Evolutionary conservation across 2,329 filamentous ascomycete species (phyloP), one percentile per base, ranked within the genome.

Genomic region (Ceratocystis destructans): DNA sequence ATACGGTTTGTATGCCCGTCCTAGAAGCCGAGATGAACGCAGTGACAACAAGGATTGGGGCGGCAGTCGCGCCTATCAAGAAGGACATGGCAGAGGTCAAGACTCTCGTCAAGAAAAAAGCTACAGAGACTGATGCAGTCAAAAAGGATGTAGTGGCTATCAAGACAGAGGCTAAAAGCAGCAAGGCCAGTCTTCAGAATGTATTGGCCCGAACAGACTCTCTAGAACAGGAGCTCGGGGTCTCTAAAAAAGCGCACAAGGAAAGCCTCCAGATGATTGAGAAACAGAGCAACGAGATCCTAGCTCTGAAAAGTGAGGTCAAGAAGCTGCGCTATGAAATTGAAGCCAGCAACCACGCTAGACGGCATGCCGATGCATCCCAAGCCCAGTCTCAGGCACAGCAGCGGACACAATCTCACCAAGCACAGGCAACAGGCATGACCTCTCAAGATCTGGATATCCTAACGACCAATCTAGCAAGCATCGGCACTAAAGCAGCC

Each of bases 371-470:
- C 44, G 69, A 73, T 6, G 72, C 73, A 12, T 46, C 75, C 15
- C 70, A 70, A 1, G 69, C 71, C 22, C 69, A 74, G 12, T 71
- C 70, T n/a, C 67, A 71, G 64, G 66, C 65, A 61, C 68, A 66
- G 22, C 61, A 66, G 46, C 41, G 44, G 55, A 25, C 64, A 10
- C 45, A 67, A 44, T n/a, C 48, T 44, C 45, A 67, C 44, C 31
- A 65, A 61, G 68, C 8, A 41, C 31, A 65, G 46, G 68, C 7
- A 37, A 68, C 64, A n/a, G 55, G 64, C 25, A 44, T 65, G 4
- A 57, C n/a, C 17, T 68, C 72, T 5, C 72, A 70, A 59, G 76
- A 77, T 48, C 71, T 78, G 8, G 76, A 78, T 61, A 76, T 78
- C 8, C 72, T 78, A 37, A 73, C 75, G 1, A 74, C 69, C 64